Evolutionary conservation across 2,329 filamentous ascomycete genomes (phyloP), one percentile per base, ranked within the genome.

Genomic region (Dactylonectria estremocensis): DNA sequence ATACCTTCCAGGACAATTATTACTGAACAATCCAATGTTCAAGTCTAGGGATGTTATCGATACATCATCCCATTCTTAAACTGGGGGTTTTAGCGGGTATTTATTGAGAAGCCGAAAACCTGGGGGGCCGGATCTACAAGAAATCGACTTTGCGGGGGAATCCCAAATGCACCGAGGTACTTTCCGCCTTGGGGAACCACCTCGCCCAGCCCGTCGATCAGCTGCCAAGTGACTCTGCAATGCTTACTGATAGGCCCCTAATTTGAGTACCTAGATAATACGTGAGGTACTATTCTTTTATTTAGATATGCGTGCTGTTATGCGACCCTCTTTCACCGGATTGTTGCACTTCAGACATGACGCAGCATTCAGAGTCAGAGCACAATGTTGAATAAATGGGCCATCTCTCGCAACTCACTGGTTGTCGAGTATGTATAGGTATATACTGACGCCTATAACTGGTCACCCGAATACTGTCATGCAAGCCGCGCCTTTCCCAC

Each of bases 141-240:
- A n/a, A 61, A 54, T 22, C 50, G 53, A 46, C 40, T 71, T 76
- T 78, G 77, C 74, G 77, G 78, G 78, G 78, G 76, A 70, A 59
- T 5, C n/a, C 24, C 28, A 50, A 31, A 31, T 11, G 28, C 31
- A 53, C 50, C 48, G 22, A 48, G 40, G 22, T 49, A 52, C 11
- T 58, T 79, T 73, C 78, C 78, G 50, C 61, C 57, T 79, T 74
- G 61, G 77, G 78, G 64, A 74, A 77, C 65, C 75, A 77, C 49
- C 65, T 79, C 72, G 72, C 50, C 67, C 46, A 56, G 49, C 46
- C 45, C 64, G 35, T 35, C 24, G 22, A 24, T 52, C 16, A 20
- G 18, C 50, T 60, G 24, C 24, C 24, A 28, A 28, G 24, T 7
- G 24, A 7, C 24, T 28, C 24, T 28, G 24, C 24, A 28, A 28